These are phyloP conservation scores for Rhodamnia rubescens DNA, from an alignment of 345 rosid species.

Conservation along the genomic window DNA sequence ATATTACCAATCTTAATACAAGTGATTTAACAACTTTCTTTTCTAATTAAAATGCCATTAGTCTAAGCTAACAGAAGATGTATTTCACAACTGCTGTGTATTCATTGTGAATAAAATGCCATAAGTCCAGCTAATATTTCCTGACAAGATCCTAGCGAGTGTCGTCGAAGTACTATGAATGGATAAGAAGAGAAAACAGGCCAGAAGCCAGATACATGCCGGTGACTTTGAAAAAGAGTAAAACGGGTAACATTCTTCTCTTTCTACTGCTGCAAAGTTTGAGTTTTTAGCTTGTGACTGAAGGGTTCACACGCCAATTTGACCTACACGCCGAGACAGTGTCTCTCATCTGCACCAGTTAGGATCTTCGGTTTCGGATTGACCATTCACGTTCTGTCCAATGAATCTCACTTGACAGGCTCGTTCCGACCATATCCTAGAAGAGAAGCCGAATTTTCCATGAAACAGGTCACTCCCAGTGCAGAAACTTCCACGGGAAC, in stretches of 20 bases:
- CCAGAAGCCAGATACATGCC: too few relatives aligned
- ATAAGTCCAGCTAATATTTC: too few relatives aligned
- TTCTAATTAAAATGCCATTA: too few relatives aligned
- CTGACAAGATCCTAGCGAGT: too few relatives aligned
- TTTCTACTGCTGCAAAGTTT: too few relatives aligned
- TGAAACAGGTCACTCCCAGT: background rate
- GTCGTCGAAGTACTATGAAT: too few relatives aligned
- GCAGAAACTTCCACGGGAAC: background rate
- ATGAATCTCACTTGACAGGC: background rate
- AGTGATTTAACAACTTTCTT: fast-evolving
- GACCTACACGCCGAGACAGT: background rate
- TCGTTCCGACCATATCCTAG: background rate
- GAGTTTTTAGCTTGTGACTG: too few relatives aligned
- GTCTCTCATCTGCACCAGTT: background rate
- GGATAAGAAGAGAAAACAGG: too few relatives aligned
- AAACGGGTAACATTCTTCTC: too few relatives aligned
- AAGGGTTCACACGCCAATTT: background rate
- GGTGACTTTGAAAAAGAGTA: too few relatives aligned
- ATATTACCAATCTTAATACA: background rate
- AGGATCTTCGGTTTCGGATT: background rate
- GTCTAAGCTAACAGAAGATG: background rate
- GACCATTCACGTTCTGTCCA: background rate
- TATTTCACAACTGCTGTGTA: background rate
- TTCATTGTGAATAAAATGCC: background rate
- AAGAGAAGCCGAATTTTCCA: background rate